Evolutionary conservation across 2,329 filamentous ascomycete genomes (phyloP), one percentile per base, ranked within the genome.

Genomic region (Neospermospora avenae): DNA sequence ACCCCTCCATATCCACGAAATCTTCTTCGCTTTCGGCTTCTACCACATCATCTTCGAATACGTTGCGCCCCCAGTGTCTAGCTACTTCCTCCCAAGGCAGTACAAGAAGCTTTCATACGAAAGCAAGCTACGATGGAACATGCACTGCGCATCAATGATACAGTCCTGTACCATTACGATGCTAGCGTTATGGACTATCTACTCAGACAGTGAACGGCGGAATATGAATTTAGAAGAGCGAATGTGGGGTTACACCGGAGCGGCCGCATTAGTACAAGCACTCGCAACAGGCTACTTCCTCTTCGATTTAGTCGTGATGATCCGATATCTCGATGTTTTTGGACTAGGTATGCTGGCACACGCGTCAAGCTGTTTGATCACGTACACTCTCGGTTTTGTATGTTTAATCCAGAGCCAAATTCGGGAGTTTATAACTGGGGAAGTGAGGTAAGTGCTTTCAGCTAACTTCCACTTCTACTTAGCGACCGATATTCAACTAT

Each of bases 401-500:
- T 78, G 89, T 81, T 55, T 41, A 60, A 54, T 25, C 28, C 41
- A 46, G 25, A 34, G 14, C 34, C n/a, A 49, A 35, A 28, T 11
- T 11, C 8, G 34, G n/a, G 4, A 35, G 18, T 18, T 28, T 24
- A 34, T 20, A 24, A 22, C 42, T 3, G 18, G 7, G 24, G 4
- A 35, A 25, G 16, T 22, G 44, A 63, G 59, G 49, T 59, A 52
- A 57, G 58, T 58, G 46, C 60, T 34, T 31, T 57, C 35, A 46
- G 51, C 57, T 63, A 45, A 60, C 57, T 49, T 34, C 35, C 20
- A 25, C 37, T 31, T 51, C 48, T 31, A 20, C 11, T 34, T 70
- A 93, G 90, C 82, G 89, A 57, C 90, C 90, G 2, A 91, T 93
- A 68, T 80, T 91, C 68, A 92, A 93, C 77, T 92, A 86, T 77